These are phyloP conservation scores for Penicillium sp. DNA, from an alignment of 2,329 filamentous ascomycete genomes.

Conservation along the genomic window DNA sequence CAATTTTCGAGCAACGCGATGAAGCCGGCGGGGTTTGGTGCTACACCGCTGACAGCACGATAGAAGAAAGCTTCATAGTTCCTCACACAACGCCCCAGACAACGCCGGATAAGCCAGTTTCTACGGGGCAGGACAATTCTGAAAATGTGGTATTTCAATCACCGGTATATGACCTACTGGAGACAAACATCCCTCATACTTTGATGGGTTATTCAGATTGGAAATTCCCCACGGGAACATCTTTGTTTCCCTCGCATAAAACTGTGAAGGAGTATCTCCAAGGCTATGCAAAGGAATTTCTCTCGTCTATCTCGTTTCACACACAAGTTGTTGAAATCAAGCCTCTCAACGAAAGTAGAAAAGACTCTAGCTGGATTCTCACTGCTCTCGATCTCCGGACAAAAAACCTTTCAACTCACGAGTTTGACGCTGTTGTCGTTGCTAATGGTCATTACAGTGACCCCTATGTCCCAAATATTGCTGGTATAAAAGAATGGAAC, in stretches of 20 bases:
- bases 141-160: constrained; percentile 67
- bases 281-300: constrained; percentile 65
- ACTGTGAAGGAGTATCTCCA: constrained; percentile 71
- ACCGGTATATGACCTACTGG: constrained; percentile 74
- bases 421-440: constrained; percentile 71
- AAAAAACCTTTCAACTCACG: constrained; percentile 36
- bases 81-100: constrained; percentile 59
- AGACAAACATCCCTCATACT: constrained; percentile 80
- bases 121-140: constrained; percentile 38
- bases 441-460: constrained; percentile 72
- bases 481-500: constrained; percentile 59
- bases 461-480: constrained; percentile 62
- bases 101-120: constrained; percentile 54
- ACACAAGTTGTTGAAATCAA: constrained; percentile 64
- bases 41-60: constrained; percentile 53
- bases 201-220: constrained; percentile 78
- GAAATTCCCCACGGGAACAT: constrained; percentile 59
- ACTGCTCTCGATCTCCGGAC: constrained; percentile 51
- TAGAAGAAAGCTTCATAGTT: constrained; percentile 39
- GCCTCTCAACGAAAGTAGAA: constrained; percentile 29
- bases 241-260: constrained; percentile 70
- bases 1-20: constrained; percentile 76
- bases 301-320: constrained; percentile 64
- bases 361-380: constrained; percentile 56
- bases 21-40: constrained; percentile 83